Base-by-base conservation (phyloP, 805 yeast genomes). In the Zygosaccharomyces bisporus region DNA sequence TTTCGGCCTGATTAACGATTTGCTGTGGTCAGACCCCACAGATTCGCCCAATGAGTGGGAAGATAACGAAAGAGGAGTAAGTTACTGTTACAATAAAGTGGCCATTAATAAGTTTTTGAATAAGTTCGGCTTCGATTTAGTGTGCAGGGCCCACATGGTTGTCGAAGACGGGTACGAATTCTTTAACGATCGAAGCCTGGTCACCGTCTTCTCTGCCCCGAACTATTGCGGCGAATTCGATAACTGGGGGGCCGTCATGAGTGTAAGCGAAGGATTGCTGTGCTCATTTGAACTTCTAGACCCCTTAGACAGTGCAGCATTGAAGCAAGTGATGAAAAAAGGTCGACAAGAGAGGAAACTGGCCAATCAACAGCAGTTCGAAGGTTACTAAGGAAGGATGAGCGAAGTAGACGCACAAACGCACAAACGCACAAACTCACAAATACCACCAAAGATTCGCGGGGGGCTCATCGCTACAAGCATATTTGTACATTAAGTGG, bases 181-280 rank as follows among this genome's bases (percentile, higher is more conserved):
- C 60, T 86, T 83, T 62, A 81, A 81, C 48, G 81, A 79, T 57
- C 70, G 87, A 55, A 80, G 80, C 60, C 68, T 86, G 45, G 93
- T 86, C 1, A 86, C 95, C 0, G 80, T 86, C 1, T 86, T 86
- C 56, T 77, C 82, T 49, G 95, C 93, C 3, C 95, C 95, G 3
- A 86, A 86, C 59, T 86, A 70, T 33, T 70, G 70, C 52, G 68
- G 75, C 33, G 75, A 71, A 48, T 71, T 71, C 38, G 74, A 89
- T 63, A 88, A 88, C 58, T 88, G 96, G 96, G 96, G 96, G 18
- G 99, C 99, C 2, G 97, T 91, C 4, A 91, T 91, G 98, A 82
- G 95, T 55, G 98, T 91, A 12, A 79, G 87, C 51, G 96, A 91
- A 51, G 97, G 91, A 56, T 73, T 91, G 52, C 71, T 93, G 45